A percentile compares a stretch with the other conserved stretches of the same genome.
phyloP scores from a whole-genome alignment of 73 alveolate genomes.

The Uronychia setigera region DNA sequence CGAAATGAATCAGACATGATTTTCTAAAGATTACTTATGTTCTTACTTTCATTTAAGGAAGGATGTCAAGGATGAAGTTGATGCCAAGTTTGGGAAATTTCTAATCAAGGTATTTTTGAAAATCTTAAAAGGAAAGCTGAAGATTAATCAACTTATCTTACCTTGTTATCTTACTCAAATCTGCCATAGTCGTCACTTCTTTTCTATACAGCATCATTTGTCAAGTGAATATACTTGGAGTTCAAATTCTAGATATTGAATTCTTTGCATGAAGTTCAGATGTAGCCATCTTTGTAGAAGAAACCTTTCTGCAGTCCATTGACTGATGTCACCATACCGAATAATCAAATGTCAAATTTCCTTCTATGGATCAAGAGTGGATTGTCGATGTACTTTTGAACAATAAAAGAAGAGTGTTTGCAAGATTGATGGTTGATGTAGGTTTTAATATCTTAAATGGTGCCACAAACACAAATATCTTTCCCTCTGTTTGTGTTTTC shows the following conservation, averaged over 20 bases:
- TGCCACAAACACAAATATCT: neutral
- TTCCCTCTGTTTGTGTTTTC: neutral
- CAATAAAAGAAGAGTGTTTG: constrained; percentile 18
- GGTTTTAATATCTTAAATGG: neutral
- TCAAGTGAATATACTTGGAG: constrained; percentile 67
- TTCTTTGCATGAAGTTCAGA: constrained; percentile 74
- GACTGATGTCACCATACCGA: constrained; percentile 59
- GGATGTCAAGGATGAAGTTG: constrained; percentile 68
- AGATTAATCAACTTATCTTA: neutral
- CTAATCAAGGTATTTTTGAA: constrained; percentile 65
- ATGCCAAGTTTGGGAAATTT: constrained; percentile 51
- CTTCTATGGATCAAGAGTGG: constrained; percentile 81
- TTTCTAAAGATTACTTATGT: neutral
- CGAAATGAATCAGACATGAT: constrained; percentile 68
- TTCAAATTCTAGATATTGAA: constrained; percentile 59
- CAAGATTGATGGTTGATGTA: neutral
- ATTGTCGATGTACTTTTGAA: constrained; percentile 79
- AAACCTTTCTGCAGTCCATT: constrained; percentile 67
- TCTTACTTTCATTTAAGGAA: constrained; percentile 56
- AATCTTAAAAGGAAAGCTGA: constrained; percentile 72
- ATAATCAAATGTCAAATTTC: constrained; percentile 84
- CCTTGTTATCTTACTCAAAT: constrained; percentile 82
- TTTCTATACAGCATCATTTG: constrained; percentile 88
- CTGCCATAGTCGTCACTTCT: constrained; percentile 80
- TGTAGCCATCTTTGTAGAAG: constrained; percentile 80